Conservation (phyloP, 768 basidiomycete species). For the Pluteus cervinus region DNA sequence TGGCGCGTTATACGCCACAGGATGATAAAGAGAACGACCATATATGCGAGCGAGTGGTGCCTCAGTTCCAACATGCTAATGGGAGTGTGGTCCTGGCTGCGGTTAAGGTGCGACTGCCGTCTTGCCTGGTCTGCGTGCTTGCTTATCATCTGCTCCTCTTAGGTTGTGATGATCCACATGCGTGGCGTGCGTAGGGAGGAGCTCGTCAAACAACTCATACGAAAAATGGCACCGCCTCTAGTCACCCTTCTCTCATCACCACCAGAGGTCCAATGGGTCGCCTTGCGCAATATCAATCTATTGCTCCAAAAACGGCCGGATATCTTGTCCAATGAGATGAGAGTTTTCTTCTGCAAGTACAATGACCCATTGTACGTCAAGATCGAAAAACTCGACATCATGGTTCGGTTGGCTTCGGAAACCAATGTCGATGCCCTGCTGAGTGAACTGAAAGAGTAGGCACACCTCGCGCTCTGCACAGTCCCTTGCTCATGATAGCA, state of each 20-base stretch:
- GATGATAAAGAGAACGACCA: conserved; percentile 97
- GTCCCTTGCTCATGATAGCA: conserved; percentile 1
- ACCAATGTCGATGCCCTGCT: conserved; percentile 91
- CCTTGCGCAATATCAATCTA: conserved; percentile 93
- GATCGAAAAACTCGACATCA: conserved; percentile 96
- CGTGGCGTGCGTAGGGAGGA: conserved; percentile 77
- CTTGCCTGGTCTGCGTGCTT: not conserved
- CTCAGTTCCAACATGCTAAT: conserved; percentile 97
- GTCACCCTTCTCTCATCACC: conserved; percentile 95
- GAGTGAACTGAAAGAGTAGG: conserved; percentile 94
- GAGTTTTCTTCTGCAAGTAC: conserved; percentile 99
- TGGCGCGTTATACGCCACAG: conserved; percentile 74
- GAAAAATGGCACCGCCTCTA: conserved; percentile 96
- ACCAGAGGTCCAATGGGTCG: conserved; percentile 98
- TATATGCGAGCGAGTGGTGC: conserved; percentile 96
- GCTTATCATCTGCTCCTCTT: not conserved
- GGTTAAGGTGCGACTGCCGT: conserved; percentile 59
- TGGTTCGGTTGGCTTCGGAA: conserved; percentile 89
- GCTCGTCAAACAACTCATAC: conserved; percentile 74
- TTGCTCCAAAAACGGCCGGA: conserved; percentile 91
- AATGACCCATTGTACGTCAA: conserved; percentile 99
- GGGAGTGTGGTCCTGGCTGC: conserved; percentile 96
- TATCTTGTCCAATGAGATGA: conserved; percentile 91
- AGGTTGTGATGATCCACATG: conserved; percentile 99
- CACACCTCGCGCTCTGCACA: conserved; percentile 8